Percentiles rank a stretch among this genome's conserved stretches.
Conservation (phyloP, 148 eudicot species). For the Amaranthus hypochondriacus region DNA sequence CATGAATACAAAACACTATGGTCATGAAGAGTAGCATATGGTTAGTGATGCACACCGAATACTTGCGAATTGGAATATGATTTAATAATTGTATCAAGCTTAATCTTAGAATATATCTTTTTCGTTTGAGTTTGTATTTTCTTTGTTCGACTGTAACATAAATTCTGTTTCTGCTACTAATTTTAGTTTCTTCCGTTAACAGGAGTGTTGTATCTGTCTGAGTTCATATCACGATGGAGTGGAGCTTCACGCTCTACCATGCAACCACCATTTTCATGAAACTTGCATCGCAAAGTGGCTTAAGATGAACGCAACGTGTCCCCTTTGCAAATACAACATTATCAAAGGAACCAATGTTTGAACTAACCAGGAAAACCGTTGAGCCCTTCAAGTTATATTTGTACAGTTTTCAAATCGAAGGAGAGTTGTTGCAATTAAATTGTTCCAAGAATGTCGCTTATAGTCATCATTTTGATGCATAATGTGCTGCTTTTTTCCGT, state of each 20-base stretch:
- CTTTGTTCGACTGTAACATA: not conserved
- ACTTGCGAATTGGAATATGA: too few relatives aligned
- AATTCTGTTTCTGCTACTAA: not conserved
- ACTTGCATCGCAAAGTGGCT: conserved; percentile 93
- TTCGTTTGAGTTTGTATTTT: too few relatives aligned
- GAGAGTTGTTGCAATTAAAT: conserved; percentile 3
- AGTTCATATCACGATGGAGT: conserved; percentile 71
- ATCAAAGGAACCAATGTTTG: conserved; percentile 62
- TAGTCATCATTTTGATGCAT: conserved; percentile 12
- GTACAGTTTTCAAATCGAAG: conserved; percentile 23
- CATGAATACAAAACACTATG: too few relatives aligned
- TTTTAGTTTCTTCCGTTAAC: not conserved
- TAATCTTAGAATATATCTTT: too few relatives aligned
- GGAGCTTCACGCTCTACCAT: conserved; percentile 79
- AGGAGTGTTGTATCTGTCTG: conserved; percentile 97
- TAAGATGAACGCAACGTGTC: conserved; percentile 95
- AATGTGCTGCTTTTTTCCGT: conserved; percentile 1
- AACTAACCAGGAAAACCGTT: not conserved
- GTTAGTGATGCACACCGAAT: too few relatives aligned
- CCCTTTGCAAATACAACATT: conserved; percentile 94
- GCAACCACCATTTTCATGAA: conserved; percentile 85
- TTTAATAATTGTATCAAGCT: too few relatives aligned
- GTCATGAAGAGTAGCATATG: too few relatives aligned
- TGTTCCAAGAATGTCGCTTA: not conserved
- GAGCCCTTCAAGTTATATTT: conserved; percentile 5